A percentile compares a stretch with the other conserved stretches of the same genome.
Conservation (phyloP, 2,329 filamentous ascomycete species). For the Dactylellina sp. region DNA sequence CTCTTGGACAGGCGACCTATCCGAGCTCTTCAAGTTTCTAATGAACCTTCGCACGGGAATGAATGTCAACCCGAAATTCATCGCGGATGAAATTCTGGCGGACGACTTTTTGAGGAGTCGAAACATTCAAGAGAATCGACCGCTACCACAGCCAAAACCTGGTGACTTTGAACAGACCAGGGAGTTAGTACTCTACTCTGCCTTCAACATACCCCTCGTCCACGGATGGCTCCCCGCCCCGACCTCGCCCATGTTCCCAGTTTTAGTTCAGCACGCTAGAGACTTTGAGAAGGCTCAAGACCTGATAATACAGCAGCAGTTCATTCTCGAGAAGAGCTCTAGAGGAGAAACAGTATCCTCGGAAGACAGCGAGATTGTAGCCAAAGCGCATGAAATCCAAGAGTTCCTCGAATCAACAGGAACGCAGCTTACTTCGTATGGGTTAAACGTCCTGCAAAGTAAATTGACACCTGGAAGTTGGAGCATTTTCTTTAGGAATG, state of each 20-base stretch:
- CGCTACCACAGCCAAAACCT: conserved; percentile 63
- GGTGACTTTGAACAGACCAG: conserved; percentile 87
- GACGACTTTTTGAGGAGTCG: conserved; percentile 58
- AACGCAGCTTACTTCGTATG: conserved; percentile 87
- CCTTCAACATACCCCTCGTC: conserved; percentile 87
- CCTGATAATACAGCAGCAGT: conserved; percentile 84
- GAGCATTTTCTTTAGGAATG: conserved; percentile 93
- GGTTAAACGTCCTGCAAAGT: conserved; percentile 78
- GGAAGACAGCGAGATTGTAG: conserved; percentile 75
- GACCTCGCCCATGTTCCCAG: conserved; percentile 74
- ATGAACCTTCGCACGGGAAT: conserved; percentile 92
- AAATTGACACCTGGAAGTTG: conserved; percentile 80
- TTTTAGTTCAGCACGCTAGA: conserved; percentile 78
- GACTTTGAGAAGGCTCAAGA: conserved; percentile 95
- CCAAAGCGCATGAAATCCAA: conserved; percentile 87
- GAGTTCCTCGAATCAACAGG: conserved; percentile 81
- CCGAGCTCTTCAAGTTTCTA: conserved; percentile 87
- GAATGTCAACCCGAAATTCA: conserved; percentile 94
- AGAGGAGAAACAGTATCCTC: conserved; percentile 66
- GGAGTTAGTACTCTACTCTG: conserved; percentile 91
- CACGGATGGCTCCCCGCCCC: conserved; percentile 89
- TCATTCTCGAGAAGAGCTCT: conserved; percentile 79
- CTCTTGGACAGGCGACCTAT: conserved; percentile 77
- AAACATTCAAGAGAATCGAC: conserved; percentile 59
- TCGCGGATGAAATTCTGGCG: conserved; percentile 67